Conservation (phyloP, 1,284 basidiomycete species). For the Crepidotus sp. region DNA sequence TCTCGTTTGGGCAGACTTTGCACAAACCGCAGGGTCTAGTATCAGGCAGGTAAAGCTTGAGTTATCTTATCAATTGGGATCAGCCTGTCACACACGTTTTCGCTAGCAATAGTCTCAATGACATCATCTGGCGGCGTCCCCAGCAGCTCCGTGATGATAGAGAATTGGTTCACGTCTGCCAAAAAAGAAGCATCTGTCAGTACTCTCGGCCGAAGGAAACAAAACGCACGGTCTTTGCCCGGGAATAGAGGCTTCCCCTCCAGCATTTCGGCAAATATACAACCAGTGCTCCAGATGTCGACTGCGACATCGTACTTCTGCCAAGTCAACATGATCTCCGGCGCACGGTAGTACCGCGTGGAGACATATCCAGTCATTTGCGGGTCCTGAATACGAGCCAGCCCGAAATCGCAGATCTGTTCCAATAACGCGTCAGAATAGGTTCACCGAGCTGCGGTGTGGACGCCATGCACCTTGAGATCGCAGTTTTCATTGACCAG, state of each 20-base stretch:
- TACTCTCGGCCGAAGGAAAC: slow-evolving; percentile 9
- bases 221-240: slow-evolving; percentile 84
- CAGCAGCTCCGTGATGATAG: slow-evolving; percentile 97
- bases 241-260: slow-evolving; percentile 99
- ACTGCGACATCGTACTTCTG: slow-evolving; percentile 99
- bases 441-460: slow-evolving; percentile 3
- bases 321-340: slow-evolving; percentile 99
- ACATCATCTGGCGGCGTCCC: slow-evolving; percentile 99
- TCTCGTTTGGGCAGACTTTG: slow-evolving; percentile 95
- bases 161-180: slow-evolving; percentile 98
- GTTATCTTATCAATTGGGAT: slow-evolving; percentile 20
- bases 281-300: slow-evolving; percentile 98
- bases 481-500: slow-evolving; percentile 99
- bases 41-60: slow-evolving; percentile 10
- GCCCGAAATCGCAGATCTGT: slow-evolving; percentile 96
- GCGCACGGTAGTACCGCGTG: slow-evolving; percentile 96
- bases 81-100: slow-evolving; percentile 63
- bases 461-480: slow-evolving; percentile 39
- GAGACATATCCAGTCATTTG: slow-evolving; percentile 99
- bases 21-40: slow-evolving; percentile 99
- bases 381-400: slow-evolving; percentile 94
- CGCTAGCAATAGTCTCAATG: slow-evolving; percentile 96
- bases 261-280: slow-evolving; percentile 99
- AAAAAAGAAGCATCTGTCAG: slow-evolving; percentile 13
- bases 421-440: slow-evolving; percentile 6